Evolutionary conservation across 805 yeast species (phyloP), one percentile per base, ranked within the genome.

Genomic region (Hanseniaspora mollemarum): DNA sequence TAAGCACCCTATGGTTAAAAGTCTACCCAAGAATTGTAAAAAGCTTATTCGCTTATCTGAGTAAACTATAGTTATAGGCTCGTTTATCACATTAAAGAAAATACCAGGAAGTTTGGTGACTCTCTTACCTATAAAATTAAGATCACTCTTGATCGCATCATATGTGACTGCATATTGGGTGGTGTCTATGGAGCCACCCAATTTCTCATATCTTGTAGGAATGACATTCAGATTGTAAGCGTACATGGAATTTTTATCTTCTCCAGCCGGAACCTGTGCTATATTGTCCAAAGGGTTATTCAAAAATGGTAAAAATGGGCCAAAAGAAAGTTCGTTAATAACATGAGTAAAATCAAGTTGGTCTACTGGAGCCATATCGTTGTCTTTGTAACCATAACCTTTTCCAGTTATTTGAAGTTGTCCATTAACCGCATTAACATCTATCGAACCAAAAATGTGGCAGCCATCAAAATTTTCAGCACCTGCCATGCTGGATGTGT

Each of bases 281-380:
- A 90, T 81, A 43, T 71, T 72, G 63, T 92, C 97, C 55, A 92
- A 72, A n/a, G 96, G 94, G 61, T 90, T 90, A 57, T 81, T 74
- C 55, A 88, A 72, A 58, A 76, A 82, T 2, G 98, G 96, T 60
- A 78, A 87, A 64, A 83, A 87, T 33, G 78, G 85, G 13, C 98
- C 98, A 66, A 81, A 90, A 10, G 96, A 87, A 55, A 87, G 77
- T 64, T 90, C 97, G 54, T 77, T 76, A 54, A 92, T 81, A 4
- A 78, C 77, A 65, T 92, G 98, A 0, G 95, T 75, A 62, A 90
- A 83, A 60, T 90, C 84, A 53, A 85, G 66, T 21, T 72, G 66
- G 36, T 77, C 77, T 10, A 73, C 71, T 39, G 66, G 65, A 42
- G 75, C 67, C 53, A 76, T 65, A 19, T 56, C 56, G 18, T 44